Evolutionary conservation across 1,284 basidiomycete genomes (phyloP), one percentile per base, ranked within the genome.

Genomic region (Blastosporella zonata): DNA sequence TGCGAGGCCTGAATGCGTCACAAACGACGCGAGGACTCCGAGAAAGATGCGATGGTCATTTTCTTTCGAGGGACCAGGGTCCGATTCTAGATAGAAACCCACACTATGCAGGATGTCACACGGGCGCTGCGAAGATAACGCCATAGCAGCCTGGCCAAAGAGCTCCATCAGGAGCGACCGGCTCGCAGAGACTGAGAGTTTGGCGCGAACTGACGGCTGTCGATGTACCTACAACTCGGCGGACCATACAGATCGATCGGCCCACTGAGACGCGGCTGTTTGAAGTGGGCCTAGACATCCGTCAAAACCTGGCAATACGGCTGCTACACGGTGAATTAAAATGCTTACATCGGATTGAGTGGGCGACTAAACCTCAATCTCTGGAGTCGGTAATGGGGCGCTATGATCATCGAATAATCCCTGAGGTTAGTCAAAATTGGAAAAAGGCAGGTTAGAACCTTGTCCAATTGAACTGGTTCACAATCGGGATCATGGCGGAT

Each of bases 121-220:
- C 38, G 35, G 39, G 27, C 36, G 45, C 42, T 23, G 23, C 22
- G 31, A 31, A 22, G 21, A 34, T 33, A 22, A 27, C 39, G 38
- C 15, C 40, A 35, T 22, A 40, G 31, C 40, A 12, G 27, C 20
- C 35, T 34, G 13, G 18, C 20, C 31, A 39, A n/a, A 10, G 15
- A 36, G 22, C 43, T 45, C 43, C 29, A 41, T 50, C 39, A 12
- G 43, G 38, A 31, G 46, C 31, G 12, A 55, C 28, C 17, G 42
- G 47, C 47, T 52, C 31, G 53, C 50, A 37, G 41, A 37, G 49
- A 57, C 43, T 18, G 41, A 48, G 27, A 44, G 47, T 9, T 39
- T 25, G 31, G 55, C 23, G 7, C 43, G 39, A 46, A 22, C 7
- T 46, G 17, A 49, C 40, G 39, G 47, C 15, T 29, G 37, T 31